Base-by-base conservation (phyloP, 2,329 filamentous ascomycete species). In the Fusarium pilosicola region DNA sequence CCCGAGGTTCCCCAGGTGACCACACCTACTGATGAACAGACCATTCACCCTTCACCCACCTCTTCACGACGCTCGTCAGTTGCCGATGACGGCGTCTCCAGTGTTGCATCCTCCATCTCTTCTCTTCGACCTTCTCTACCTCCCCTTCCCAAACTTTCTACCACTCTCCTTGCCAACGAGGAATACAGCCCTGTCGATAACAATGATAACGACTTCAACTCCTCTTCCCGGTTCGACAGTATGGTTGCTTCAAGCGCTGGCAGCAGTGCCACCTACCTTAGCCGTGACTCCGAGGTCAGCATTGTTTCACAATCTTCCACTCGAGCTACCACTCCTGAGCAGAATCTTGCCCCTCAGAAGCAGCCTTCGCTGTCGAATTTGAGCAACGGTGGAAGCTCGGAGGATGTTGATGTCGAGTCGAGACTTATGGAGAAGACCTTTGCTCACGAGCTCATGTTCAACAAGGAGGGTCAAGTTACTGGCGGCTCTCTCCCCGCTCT, bases 401-500 rank as follows among this genome's bases (percentile, higher is more conserved):
- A 97, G 62, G 94, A 96, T 65, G 86, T 88, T 41, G 95, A 97
- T 55, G 90, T 92, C 2, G 96, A 97, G 80, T 92, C 90, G 9
- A 92, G 92, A 77, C 85, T 98, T n/a, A 85, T 97, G n/a, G 94
- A 95, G 80, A 97, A 93, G 83, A 97, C 95, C 0, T 98, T 90
- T 78, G 94, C 94, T 0, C 94, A 98, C 78, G 96, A 99, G 80
- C 87, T 99, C 54, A 91, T 97, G 78, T 93, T 94, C 81, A 98
- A 97, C 84, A 97, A 97, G 81, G 96, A 98, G 75, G 95, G 96
- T 3, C 93, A 97, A 71, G 92, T 99, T n/a, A 94, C 94, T 46
- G 96, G 96, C 52, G 96, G 96, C 20, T 97, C 95, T 7, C 88
- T 99, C 18, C 91, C 93, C 10, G 96, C 96, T 5, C 86, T 99